A percentile compares a stretch with the other conserved stretches of the same genome.
Conservation (phyloP, 352 stramenopile species). For the Phytophthora niederhauseri region DNA sequence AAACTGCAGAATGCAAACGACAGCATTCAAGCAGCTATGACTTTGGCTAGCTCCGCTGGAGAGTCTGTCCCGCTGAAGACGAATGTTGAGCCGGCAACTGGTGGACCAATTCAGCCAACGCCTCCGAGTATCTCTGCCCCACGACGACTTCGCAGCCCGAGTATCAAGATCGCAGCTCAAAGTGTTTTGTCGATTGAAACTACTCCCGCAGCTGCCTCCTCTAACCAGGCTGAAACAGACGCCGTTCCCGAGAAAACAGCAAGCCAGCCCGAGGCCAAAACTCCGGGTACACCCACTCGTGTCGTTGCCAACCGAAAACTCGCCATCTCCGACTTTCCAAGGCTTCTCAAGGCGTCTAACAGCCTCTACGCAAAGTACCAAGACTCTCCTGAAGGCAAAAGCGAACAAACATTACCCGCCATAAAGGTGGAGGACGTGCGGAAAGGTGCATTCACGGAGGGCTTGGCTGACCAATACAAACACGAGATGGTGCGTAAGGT, state of each 20-base stretch:
- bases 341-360: conserved; percentile 41
- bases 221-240: conserved; percentile 30
- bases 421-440: conserved; percentile 61
- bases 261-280: conserved; percentile 4
- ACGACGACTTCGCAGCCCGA: conserved; percentile 32
- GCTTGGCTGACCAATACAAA: conserved; percentile 54
- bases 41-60: neutral
- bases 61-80: conserved; percentile 11
- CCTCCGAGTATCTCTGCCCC: conserved; percentile 12
- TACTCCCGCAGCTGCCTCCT: neutral
- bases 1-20: conserved; percentile 57
- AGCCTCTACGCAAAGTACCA: conserved; percentile 44
- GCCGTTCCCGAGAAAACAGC: conserved; percentile 2
- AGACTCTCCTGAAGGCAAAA: conserved; percentile 26
- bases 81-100: neutral
- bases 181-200: conserved; percentile 35
- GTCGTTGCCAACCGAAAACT: conserved; percentile 29
- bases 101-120: conserved; percentile 11
- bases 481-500: conserved; percentile 62
- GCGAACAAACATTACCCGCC: conserved; percentile 21
- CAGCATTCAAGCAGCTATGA: conserved; percentile 4
- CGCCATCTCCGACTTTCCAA: conserved; percentile 42
- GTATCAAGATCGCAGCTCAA: conserved; percentile 45
- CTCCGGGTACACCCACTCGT: neutral
- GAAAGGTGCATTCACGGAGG: conserved; percentile 59